phyloP scores from a whole-genome alignment of 176 grass and related monocot species.

The Musa beccarii region DNA sequence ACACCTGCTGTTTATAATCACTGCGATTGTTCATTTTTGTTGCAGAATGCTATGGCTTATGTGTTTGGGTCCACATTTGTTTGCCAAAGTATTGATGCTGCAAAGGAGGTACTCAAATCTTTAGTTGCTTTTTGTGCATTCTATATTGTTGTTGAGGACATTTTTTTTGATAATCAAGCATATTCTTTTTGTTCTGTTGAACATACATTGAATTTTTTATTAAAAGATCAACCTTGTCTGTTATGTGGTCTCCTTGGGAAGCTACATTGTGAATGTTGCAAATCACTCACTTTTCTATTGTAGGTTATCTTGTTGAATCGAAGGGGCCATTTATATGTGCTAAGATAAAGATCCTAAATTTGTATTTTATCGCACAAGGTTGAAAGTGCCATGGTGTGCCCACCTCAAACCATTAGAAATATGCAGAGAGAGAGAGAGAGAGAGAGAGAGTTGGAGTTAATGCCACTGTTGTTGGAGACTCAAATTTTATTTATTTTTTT shows the following conservation, averaged over 20 bases:
- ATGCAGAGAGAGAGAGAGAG: no score
- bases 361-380: no score
- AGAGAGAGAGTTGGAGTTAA: background rate
- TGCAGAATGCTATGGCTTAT: slow-evolving; percentile 80
- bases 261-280: no score
- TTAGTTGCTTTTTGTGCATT: slow-evolving; percentile 3
- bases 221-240: background rate
- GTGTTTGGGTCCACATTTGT: slow-evolving; percentile 96
- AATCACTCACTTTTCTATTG: no score
- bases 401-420: no score
- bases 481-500: no score
- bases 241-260: no score
- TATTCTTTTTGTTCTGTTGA: background rate
- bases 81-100: slow-evolving; percentile 60
- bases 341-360: no score
- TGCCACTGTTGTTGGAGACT: background rate
- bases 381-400: no score
- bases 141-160: background rate
- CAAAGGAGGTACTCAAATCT: slow-evolving; percentile 58
- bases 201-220: background rate
- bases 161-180: background rate
- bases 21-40: slow-evolving; percentile 19
- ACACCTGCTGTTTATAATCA: background rate
- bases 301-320: no score
- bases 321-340: no score